Evolutionary conservation across 805 yeast genomes (phyloP).

Genomic region (Danielia reshetovae): DNA sequence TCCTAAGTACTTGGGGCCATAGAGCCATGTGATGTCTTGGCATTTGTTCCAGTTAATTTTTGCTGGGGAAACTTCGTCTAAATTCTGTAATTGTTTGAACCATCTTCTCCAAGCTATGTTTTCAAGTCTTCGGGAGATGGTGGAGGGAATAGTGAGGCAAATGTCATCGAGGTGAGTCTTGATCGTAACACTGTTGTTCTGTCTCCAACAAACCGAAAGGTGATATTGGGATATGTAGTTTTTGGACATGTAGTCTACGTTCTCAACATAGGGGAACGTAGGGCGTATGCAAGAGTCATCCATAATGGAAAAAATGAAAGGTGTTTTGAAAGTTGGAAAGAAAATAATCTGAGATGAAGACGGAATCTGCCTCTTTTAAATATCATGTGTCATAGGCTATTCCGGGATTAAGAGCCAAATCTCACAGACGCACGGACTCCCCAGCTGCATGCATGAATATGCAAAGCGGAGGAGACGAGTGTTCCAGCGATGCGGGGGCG

Average conservation of each 20-base stretch:
- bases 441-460: neutral
- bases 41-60: conserved; percentile 51
- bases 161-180: conserved; percentile 18
- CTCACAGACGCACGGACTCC: neutral
- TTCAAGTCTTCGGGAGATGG: conserved; percentile 24
- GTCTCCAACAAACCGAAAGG: conserved; percentile 24
- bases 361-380: neutral
- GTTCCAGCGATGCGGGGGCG: no score
- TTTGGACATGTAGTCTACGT: conserved; percentile 29
- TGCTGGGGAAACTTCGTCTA: conserved; percentile 37
- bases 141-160: conserved; percentile 17
- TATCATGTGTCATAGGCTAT: neutral
- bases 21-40: conserved; percentile 52
- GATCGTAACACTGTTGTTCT: conserved; percentile 16
- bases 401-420: neutral
- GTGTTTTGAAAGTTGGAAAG: neutral
- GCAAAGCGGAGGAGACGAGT: conserved; percentile 1
- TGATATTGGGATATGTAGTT: conserved; percentile 13
- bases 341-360: no score
- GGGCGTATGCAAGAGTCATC: conserved; percentile 12
- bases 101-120: conserved; percentile 41
- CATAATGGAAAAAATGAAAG: neutral
- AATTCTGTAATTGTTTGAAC: conserved; percentile 25
- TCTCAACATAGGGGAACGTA: conserved; percentile 14
- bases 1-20: conserved; percentile 41